phyloP scores from a whole-genome alignment of 106 monocot species.

The Platanthera guangdongensis region DNA sequence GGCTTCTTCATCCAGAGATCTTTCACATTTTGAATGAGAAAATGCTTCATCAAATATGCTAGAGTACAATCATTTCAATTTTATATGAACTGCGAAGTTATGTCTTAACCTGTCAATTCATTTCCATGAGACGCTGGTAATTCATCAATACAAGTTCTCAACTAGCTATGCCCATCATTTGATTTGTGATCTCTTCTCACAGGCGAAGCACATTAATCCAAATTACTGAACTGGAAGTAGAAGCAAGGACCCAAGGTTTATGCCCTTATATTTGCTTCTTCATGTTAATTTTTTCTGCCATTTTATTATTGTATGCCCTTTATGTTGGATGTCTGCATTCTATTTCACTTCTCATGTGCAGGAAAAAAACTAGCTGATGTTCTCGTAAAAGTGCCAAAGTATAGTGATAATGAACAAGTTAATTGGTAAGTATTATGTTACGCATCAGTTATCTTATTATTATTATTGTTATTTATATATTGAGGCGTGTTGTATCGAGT shows the following conservation, averaged over 20 bases:
- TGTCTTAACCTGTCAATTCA: not conserved
- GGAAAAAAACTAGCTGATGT: conserved; percentile 33
- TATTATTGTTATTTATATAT: too few relatives aligned
- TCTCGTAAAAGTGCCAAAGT: conserved; percentile 31
- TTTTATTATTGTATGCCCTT: too few relatives aligned
- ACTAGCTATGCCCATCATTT: conserved; percentile 20
- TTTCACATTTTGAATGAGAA: conserved; percentile 1
- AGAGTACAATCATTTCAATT: not conserved
- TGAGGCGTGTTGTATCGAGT: too few relatives aligned
- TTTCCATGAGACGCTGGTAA: conserved; percentile 18
- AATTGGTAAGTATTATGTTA: conserved; percentile 27
- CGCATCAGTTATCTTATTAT: too few relatives aligned
- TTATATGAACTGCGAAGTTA: not conserved
- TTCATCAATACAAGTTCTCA: conserved; percentile 17
- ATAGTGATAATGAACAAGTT: conserved; percentile 15
- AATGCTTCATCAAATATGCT: conserved; percentile 1
- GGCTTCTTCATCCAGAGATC: not conserved
- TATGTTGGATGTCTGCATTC: not conserved
- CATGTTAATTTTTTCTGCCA: not conserved
- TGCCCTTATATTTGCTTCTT: not conserved
- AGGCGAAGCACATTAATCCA: conserved; percentile 29
- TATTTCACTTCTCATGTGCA: conserved; percentile 17
- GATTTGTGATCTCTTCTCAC: conserved; percentile 36
- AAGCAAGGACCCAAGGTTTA: conserved; percentile 54
- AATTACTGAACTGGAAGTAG: conserved; percentile 50